Percentiles rank a stretch among this genome's conserved stretches.
These are phyloP conservation scores for Paspalum vaginatum DNA, from an alignment of 176 grass and related monocot genomes.

Conservation along the genomic window DNA sequence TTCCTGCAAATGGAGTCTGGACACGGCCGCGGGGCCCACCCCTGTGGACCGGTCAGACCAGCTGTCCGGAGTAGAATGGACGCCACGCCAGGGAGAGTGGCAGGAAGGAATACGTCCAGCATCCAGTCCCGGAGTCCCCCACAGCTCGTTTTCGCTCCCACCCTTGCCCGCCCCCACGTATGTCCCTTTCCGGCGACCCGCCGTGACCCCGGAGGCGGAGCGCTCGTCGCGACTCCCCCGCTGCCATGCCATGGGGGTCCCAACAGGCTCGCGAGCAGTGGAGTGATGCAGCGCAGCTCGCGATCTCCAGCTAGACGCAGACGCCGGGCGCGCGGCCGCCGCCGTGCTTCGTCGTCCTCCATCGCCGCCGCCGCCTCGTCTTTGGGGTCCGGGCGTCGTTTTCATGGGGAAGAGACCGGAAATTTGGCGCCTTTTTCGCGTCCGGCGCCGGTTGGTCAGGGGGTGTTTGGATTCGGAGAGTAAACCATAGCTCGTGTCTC, in stretches of 20 bases:
- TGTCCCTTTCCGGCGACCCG: slow-evolving; percentile 9
- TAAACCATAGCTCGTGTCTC: too few relatives aligned
- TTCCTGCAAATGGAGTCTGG: neutral
- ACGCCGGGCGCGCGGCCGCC: neutral
- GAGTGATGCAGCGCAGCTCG: too few relatives aligned
- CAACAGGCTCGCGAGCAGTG: too few relatives aligned
- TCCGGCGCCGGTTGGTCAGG: slow-evolving; percentile 15
- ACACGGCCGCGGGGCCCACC: neutral
- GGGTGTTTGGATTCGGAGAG: too few relatives aligned
- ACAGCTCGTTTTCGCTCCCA: slow-evolving; percentile 10
- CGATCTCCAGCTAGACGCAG: too few relatives aligned
- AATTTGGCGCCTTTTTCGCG: neutral
- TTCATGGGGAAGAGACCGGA: slow-evolving; percentile 18
- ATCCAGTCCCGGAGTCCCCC: neutral
- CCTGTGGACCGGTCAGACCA: slow-evolving; percentile 40
- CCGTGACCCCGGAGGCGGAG: neutral
- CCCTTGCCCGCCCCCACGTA: neutral
- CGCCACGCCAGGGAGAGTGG: slow-evolving; percentile 35
- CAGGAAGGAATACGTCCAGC: slow-evolving; percentile 16
- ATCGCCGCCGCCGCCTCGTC: neutral
- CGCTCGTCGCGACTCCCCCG: too few relatives aligned
- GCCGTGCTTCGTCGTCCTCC: neutral
- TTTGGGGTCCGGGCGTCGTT: neutral
- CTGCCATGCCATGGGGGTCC: too few relatives aligned
- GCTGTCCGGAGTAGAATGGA: slow-evolving; percentile 62